Evolutionary conservation across 2,329 filamentous ascomycete species (phyloP).

Genomic region (Elsinoe arachidis): DNA sequence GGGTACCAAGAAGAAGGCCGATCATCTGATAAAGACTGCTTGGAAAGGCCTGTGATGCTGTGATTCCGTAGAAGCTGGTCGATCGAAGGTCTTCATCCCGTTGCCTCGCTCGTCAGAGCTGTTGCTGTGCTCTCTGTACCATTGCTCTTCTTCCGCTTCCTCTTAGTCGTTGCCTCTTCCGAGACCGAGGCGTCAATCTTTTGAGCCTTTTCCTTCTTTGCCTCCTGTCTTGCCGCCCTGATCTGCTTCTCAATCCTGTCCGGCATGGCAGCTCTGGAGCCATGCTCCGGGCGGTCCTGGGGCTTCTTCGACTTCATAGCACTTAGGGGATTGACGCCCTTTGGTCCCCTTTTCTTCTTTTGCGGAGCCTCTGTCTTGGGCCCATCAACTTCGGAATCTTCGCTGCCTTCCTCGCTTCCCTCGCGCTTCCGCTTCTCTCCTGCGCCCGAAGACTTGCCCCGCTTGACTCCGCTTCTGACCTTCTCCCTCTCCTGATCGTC

Average conservation of each 20-base stretch:
- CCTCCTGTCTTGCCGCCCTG: neutral
- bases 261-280: neutral
- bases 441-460: conserved; percentile 18
- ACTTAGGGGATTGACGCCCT: conserved; percentile 62
- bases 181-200: neutral
- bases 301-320: conserved; percentile 60
- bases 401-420: conserved; percentile 20
- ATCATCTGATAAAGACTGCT: conserved; percentile 77
- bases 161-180: neutral
- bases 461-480: conserved; percentile 58
- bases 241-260: conserved; percentile 1
- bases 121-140: neutral
- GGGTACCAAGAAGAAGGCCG: conserved; percentile 79
- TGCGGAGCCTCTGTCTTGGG: conserved; percentile 35
- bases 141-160: neutral
- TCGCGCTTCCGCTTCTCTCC: conserved; percentile 26
- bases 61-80: neutral
- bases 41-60: conserved; percentile 61
- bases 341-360: conserved; percentile 54
- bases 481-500: conserved; percentile 65
- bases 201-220: conserved; percentile 1
- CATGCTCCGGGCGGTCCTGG: neutral
- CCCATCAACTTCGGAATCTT: conserved; percentile 21
- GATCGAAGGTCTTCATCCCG: neutral
- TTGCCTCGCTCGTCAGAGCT: neutral